Base-by-base conservation (phyloP, 257 asterid species). In the Phtheirospermum japonicum region DNA sequence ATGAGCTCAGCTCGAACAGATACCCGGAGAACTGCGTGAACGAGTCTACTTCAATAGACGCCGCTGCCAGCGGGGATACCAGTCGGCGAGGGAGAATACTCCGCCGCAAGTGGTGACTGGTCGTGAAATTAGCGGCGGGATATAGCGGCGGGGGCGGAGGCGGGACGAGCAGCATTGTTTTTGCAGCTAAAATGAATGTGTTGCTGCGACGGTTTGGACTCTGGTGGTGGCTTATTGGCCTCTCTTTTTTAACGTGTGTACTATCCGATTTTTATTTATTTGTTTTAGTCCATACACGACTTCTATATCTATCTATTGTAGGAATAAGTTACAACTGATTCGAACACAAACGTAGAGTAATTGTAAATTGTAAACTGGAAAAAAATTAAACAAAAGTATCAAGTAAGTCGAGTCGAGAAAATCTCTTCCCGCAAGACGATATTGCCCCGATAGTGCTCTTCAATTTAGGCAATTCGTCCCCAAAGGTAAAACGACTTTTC, bases 11-110 rank as follows among this genome's bases (percentile, higher is more conserved):
- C 69, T 83, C 73, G 80, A 92, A 88, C 14, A 92, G 76, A 66
- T 92, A 89, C 13, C 98, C 85, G 16, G 98, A 92, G 76, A 77
- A 83, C 76, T 84, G 78, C 30, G 98, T 86, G 75, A 92, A 92
- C 32, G 81, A 82, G 66, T 91, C 98, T 45, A 80, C 80, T 52
- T 82, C 75, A 54, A 61, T 64, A 6, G 78, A 19, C 37, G 77
- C 75, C 46, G 77, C 77, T 11, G 68, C 66, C 36, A 65, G 48
- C 34, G 69, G 23, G n/a, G 67, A 45, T 36, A 71, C 40, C 9
- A 43, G 56, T 31, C 83, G 79, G 19, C 70, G 64, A 14, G 72
- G 71, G 48, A 59, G 68, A 42, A 32, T 32, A 54, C 20, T 63
- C 39, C 23, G 62, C 39, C 64, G 61, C 52, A 58, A 58, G 23